These are phyloP conservation scores for Leishmania major DNA, from an alignment of 208 protist genomes.

Conservation along the genomic window DNA sequence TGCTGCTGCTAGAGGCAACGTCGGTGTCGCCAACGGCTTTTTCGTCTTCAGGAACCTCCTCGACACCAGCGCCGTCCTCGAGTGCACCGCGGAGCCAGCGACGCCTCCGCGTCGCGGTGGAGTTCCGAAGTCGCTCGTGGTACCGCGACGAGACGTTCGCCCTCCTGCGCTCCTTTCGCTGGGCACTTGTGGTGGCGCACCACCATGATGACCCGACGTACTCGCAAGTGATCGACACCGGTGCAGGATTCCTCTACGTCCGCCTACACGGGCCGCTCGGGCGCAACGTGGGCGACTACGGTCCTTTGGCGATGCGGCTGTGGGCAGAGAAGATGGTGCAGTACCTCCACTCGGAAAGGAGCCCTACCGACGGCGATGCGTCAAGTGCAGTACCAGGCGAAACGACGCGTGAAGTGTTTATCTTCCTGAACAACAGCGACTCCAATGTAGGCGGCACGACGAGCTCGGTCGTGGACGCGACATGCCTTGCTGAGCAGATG, in stretches of 20 bases:
- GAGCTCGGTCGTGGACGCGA: conserved; percentile 80
- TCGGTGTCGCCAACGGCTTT: not conserved
- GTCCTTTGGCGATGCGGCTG: conserved; percentile 43
- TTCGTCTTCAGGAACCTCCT: not conserved
- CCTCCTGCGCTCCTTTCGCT: conserved; percentile 53
- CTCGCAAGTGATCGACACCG: conserved; percentile 57
- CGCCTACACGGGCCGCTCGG: conserved; percentile 68
- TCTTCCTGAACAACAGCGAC: conserved; percentile 84
- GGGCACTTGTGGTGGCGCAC: conserved; percentile 72
- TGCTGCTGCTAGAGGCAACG: conserved; percentile 8
- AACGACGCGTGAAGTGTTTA: conserved; percentile 54
- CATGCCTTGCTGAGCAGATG: conserved; percentile 55
- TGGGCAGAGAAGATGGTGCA: conserved; percentile 68
- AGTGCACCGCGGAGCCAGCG: not conserved
- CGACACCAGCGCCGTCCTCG: not conserved
- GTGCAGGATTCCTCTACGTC: conserved; percentile 70
- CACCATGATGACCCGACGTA: conserved; percentile 56
- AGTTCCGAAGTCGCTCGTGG: conserved; percentile 74
- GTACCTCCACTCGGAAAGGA: conserved; percentile 27
- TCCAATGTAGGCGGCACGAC: conserved; percentile 67
- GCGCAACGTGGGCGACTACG: conserved; percentile 68
- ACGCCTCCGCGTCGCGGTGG: conserved; percentile 66
- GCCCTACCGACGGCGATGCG: not conserved
- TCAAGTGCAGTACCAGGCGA: not conserved
- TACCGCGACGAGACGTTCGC: conserved; percentile 51